Percentiles rank a stretch among this genome's conserved stretches.
phyloP scores from a whole-genome alignment of 192 early-diverging fungal species.

The Backusella liffmaniae region DNA sequence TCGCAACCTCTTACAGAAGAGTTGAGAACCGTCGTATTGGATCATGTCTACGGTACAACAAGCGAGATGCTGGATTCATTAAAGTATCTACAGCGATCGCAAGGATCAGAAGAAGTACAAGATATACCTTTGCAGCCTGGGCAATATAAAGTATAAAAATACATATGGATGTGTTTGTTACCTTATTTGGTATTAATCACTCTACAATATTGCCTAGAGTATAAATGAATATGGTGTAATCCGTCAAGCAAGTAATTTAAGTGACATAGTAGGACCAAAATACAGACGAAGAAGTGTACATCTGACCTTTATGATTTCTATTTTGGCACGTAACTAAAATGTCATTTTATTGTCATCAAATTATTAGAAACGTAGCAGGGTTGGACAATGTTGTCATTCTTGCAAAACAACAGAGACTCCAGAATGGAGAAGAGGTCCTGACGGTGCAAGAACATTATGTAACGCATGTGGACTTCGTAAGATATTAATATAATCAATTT shows the following conservation, averaged over 20 bases:
- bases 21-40: not conserved
- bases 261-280: not conserved
- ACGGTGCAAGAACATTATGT: constrained; percentile 88
- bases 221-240: constrained; percentile 10
- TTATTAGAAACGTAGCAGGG: constrained; percentile 15
- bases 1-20: not conserved
- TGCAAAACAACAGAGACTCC: constrained; percentile 89
- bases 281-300: constrained; percentile 23
- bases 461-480: constrained; percentile 93
- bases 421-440: constrained; percentile 93
- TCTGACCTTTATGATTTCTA: constrained; percentile 43
- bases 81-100: not conserved
- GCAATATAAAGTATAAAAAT: not conserved
- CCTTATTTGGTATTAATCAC: not conserved
- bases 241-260: constrained; percentile 11
- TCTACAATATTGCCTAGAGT: constrained; percentile 22
- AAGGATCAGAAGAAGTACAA: not conserved
- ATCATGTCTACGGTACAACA: not conserved
- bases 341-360: not conserved
- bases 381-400: constrained; percentile 53
- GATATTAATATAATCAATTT: constrained; percentile 15
- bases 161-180: not conserved
- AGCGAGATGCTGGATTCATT: not conserved
- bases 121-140: not conserved
- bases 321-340: constrained; percentile 21